These are phyloP conservation scores for Aschersonia sp. DNA, from an alignment of 2,329 filamentous ascomycete species.

Conservation along the genomic window DNA sequence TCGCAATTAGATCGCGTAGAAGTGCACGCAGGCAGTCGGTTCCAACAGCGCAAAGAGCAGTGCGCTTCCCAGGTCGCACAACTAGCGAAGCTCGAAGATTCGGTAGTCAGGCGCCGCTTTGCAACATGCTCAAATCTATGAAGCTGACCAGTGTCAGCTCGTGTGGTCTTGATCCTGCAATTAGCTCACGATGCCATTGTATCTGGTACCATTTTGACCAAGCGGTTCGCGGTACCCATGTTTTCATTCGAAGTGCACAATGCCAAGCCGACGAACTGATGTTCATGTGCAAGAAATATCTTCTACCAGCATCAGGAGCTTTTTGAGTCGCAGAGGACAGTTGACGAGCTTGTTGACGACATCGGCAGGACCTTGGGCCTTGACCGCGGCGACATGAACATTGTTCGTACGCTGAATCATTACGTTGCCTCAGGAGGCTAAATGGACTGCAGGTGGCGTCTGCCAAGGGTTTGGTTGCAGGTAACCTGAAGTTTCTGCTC, in stretches of 20 bases:
- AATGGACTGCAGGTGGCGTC: conserved; percentile 43
- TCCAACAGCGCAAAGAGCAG: conserved; percentile 1
- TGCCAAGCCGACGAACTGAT: too few relatives aligned
- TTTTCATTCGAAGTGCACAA: too few relatives aligned
- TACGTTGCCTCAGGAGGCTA: not conserved
- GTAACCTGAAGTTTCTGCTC: conserved; percentile 34
- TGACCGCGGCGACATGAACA: conserved; percentile 50
- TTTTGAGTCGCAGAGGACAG: conserved; percentile 52
- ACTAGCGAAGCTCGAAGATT: conserved; percentile 35
- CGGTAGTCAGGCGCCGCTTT: conserved; percentile 18
- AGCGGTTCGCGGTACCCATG: conserved; percentile 31
- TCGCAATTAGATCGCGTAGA: conserved; percentile 13
- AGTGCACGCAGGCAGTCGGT: conserved; percentile 2
- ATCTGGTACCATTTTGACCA: conserved; percentile 40
- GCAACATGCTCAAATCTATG: not conserved
- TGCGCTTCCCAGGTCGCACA: conserved; percentile 33
- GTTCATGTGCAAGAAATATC: conserved; percentile 43
- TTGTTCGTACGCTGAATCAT: conserved; percentile 34
- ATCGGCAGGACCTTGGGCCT: conserved; percentile 56
- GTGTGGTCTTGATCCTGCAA: conserved; percentile 43
- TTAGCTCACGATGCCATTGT: conserved; percentile 44
- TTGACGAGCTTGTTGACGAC: conserved; percentile 62
- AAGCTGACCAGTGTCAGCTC: conserved; percentile 23
- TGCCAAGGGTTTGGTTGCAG: conserved; percentile 57
- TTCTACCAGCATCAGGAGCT: conserved; percentile 65